Evolutionary conservation across 1,284 basidiomycete genomes (phyloP), one percentile per base, ranked within the genome.

Genomic region (Kwoniella shivajii): DNA sequence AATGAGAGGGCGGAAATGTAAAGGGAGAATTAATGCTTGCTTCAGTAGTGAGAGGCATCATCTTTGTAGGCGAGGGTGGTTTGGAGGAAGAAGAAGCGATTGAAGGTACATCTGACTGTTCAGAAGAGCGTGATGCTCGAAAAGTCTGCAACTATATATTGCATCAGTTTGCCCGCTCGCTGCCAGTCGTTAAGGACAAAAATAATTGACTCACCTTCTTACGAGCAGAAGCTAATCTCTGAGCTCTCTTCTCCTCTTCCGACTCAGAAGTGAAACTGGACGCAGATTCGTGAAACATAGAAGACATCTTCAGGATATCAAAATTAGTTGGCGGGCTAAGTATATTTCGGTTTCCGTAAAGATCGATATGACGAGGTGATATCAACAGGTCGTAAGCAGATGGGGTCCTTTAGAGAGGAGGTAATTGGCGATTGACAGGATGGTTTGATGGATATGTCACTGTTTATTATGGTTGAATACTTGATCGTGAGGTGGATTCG

Each of bases 71-170:
- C 20, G 53, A 47, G 13, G 60, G 26, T 14, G 56, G 34, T 30
- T 53, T 52, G 5, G 55, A 57, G 14, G 63, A 57, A 16, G 62
- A 61, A 50, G 66, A 62, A n/a, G 46, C 34, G 26, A 64, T 60
- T 14, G 34, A 36, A 41, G 47, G 14, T 11, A 54, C 27, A 34
- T 50, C 37, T 51, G 57, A 55, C 18, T 38, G 51, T 14, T 56
- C 50, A 43, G 66, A 64, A 2, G 68, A 65, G 13, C 69, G 64
- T 7, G 67, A 65, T 13, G 72, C 72, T 22, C 74, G 70, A 50
- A 72, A 76, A 30, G 64, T 65, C 44, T 71, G 68, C 20, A 76
- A 64, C 73, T 75, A 61, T n/a, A 20, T 41, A 2, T 11, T 27
- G 41, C 14, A 18, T 38, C 34, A 42, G 54, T 20, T 37, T 7